phyloP scores from a whole-genome alignment of 768 basidiomycete genomes.

The Aureoboletus auriporus region DNA sequence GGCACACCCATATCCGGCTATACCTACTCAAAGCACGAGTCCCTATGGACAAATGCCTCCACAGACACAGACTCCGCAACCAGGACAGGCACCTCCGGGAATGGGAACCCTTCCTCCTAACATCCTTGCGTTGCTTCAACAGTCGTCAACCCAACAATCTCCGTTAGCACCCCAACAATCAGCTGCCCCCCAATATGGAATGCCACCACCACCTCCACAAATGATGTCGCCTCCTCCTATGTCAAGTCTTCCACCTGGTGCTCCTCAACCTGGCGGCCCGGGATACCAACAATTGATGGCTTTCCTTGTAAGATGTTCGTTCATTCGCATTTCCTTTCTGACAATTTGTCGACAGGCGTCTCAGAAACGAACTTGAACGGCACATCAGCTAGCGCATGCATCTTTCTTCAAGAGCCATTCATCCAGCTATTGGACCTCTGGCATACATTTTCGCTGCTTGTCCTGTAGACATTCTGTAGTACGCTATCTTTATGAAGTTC shows the following conservation, averaged over 20 bases:
- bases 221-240: constrained; percentile 46
- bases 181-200: constrained; percentile 30
- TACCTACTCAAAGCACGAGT: constrained; percentile 17
- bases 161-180: constrained; percentile 30
- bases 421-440: background rate
- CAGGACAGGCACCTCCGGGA: constrained; percentile 32
- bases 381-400: background rate
- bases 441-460: background rate
- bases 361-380: constrained; percentile 24
- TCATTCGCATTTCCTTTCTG: background rate
- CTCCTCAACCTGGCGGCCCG: constrained; percentile 37
- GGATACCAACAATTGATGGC: constrained; percentile 67
- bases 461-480: constrained; percentile 14
- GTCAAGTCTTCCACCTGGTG: constrained; percentile 36
- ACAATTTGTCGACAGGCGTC: constrained; percentile 15
- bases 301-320: constrained; percentile 49
- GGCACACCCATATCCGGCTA: constrained; percentile 17
- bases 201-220: constrained; percentile 38
- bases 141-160: constrained; percentile 37
- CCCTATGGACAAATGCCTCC: constrained; percentile 30
- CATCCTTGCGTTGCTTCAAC: constrained; percentile 64
- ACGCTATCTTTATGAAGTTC: constrained; percentile 26
- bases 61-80: constrained; percentile 28
- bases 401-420: background rate
- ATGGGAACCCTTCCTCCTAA: constrained; percentile 56